Evolutionary conservation across 768 basidiomycete species (phyloP), one percentile per base, ranked within the genome.

Genomic region (Mycena maculata): DNA sequence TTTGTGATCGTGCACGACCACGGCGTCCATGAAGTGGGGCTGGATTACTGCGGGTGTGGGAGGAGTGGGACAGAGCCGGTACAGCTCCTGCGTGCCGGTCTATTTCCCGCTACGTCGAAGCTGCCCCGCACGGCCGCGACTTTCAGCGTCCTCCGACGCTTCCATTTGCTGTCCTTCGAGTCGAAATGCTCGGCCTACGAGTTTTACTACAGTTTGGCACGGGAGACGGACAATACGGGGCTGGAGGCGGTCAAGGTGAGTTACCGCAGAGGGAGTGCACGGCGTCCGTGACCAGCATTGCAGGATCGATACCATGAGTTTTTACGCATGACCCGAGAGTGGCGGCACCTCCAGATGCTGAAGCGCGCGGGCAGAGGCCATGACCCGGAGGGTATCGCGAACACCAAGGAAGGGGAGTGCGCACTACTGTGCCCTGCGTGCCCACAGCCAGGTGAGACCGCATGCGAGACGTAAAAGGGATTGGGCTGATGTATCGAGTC

Each of bases 1-100:
- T 82, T 81, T 58, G 67, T 76, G 2, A 63, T 82, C 15, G 57
- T 82, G 55, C 69, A 79, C 59, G 64, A 48, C 0, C 71, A 73
- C 57, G 79, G 77, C 0, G 73, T 82, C 20, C 80, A 81, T 54
- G 36, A 67, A 4, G 74, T 82, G 6, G 60, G 42, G 9, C 39
- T 82, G 1, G 69, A 76, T 50, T 82, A 75, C 60, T 82, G 81
- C 60, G 61, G 50, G 1, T 61, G 60, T 23, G 33, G 49, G 5
- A 20, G 23, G 27, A 27, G 41, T 31, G 13, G 65, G 30, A 31
- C 27, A 2, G n/a, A 13, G 7, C 28, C 39, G 3, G 28, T 60
- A 2, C 70, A 71, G 31, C 64, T 72, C 8, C 60, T 67, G 15
- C 63, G 68, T 31, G 52, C 23, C 5, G 36, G 57, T 3, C 52